Percentiles rank a stretch among this genome's conserved stretches.
Conservation (phyloP, 768 basidiomycete species). For the Termitomyces sp. region DNA sequence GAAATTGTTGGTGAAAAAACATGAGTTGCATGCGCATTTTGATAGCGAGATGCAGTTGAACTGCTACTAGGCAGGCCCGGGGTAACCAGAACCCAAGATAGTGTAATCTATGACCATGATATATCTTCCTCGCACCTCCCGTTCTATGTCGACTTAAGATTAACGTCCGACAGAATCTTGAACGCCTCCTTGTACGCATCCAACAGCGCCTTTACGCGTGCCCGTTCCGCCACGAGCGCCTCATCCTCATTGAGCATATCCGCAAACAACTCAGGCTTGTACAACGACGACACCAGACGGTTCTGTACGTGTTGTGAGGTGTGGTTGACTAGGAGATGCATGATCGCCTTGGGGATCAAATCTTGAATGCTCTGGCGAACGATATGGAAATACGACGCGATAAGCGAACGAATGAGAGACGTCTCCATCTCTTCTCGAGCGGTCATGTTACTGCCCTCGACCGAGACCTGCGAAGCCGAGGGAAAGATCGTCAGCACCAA, state of each 20-base stretch:
- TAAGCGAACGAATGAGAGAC: conserved; percentile 87
- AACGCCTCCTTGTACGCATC: conserved; percentile 97
- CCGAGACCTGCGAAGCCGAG: conserved; percentile 25
- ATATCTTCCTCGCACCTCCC: conserved; percentile 7
- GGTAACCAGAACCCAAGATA: conserved; percentile 8
- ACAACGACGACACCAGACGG: conserved; percentile 87
- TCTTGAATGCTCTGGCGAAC: conserved; percentile 97
- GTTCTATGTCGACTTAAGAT: conserved; percentile 55
- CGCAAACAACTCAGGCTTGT: conserved; percentile 90
- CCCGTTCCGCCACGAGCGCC: conserved; percentile 86
- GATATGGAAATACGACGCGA: conserved; percentile 93
- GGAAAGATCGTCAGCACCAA: conserved; percentile 5
- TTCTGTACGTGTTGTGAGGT: conserved; percentile 98
- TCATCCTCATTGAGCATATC: conserved; percentile 96
- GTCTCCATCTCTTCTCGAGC: conserved; percentile 96
- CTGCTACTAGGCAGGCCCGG: conserved; percentile 3
- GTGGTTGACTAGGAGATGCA: conserved; percentile 96
- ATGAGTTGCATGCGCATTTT: background rate
- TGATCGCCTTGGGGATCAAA: conserved; percentile 94
- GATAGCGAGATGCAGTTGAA: background rate
- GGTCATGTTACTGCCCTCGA: conserved; percentile 61
- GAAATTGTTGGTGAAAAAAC: background rate
- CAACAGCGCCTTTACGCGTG: conserved; percentile 88
- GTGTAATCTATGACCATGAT: conserved; percentile 13
- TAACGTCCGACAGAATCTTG: conserved; percentile 80